A percentile compares a stretch with the other conserved stretches of the same genome.
Evolutionary conservation across 768 basidiomycete species (phyloP).

Genomic region (Collybia sordida): DNA sequence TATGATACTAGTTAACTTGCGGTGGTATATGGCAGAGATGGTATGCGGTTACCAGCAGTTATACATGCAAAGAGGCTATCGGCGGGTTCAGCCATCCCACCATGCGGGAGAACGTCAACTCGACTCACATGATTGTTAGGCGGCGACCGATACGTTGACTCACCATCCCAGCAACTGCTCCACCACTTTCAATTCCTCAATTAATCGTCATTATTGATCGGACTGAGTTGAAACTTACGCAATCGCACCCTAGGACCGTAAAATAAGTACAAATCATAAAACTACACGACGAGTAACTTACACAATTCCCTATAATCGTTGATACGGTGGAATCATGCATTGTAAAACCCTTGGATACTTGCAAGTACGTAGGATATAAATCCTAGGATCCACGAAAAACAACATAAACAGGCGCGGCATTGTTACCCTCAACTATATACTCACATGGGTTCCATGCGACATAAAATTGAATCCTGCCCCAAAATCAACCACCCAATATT

Average conservation of each 20-base stretch:
- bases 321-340: constrained; percentile 50
- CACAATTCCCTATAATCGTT: constrained; percentile 64
- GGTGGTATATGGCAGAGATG: constrained; percentile 48
- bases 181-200: constrained; percentile 9
- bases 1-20: constrained; percentile 38
- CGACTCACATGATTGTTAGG: constrained; percentile 7
- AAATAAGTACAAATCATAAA: not conserved
- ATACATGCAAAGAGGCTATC: not conserved
- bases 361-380: constrained; percentile 62
- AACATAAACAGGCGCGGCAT: not conserved
- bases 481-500: not conserved
- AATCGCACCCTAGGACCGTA: constrained; percentile 6
- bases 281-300: no score
- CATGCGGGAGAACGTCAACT: not conserved
- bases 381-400: constrained; percentile 28
- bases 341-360: constrained; percentile 50
- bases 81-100: not conserved
- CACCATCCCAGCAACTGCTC: constrained; percentile 9
- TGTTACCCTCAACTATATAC: constrained; percentile 20
- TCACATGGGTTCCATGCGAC: constrained; percentile 47
- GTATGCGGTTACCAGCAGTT: constrained; percentile 34
- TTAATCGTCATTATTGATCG: not conserved
- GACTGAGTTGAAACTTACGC: not conserved
- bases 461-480: constrained; percentile 50
- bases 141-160: constrained; percentile 13